Evolutionary conservation across 495 filamentous ascomycete species (phyloP).

Genomic region (Penicillium pancosmium): DNA sequence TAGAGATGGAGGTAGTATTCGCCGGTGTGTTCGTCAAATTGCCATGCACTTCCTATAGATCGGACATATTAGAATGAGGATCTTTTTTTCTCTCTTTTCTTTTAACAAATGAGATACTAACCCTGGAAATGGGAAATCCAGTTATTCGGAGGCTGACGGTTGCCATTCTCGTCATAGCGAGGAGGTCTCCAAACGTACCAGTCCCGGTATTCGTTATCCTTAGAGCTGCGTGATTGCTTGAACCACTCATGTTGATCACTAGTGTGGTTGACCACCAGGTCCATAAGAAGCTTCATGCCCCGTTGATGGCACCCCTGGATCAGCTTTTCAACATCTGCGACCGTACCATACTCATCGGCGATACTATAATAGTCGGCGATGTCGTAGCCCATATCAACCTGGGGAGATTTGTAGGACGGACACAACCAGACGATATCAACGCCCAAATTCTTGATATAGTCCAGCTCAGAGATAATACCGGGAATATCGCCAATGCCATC

Average conservation of each 20-base stretch:
- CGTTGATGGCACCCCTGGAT: constrained; percentile 56
- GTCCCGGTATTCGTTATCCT: constrained; percentile 60
- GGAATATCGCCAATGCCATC: constrained; percentile 71
- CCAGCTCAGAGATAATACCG: constrained; percentile 65
- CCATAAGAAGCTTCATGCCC: constrained; percentile 72
- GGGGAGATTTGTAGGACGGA: constrained; percentile 67
- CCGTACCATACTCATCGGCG: constrained; percentile 60
- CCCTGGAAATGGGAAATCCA: constrained; percentile 64
- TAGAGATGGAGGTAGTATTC: constrained; percentile 77
- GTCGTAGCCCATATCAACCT: constrained; percentile 65
- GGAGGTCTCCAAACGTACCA: constrained; percentile 76
- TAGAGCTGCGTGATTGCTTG: constrained; percentile 63
- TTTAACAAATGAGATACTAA: constrained; percentile 14
- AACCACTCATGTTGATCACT: constrained; percentile 80
- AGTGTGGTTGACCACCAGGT: constrained; percentile 80
- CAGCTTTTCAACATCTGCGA: constrained; percentile 67
- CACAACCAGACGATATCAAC: constrained; percentile 71
- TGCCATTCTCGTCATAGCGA: constrained; percentile 59
- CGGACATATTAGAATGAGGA: neutral
- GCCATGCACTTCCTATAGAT: constrained; percentile 59
- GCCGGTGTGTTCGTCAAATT: constrained; percentile 62
- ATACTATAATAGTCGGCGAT: constrained; percentile 70
- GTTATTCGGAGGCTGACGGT: constrained; percentile 68
- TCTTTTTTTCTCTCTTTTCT: neutral
- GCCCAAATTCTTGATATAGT: constrained; percentile 65